Conservation (phyloP, 306 rosid species). For the Purshia tridentata region DNA sequence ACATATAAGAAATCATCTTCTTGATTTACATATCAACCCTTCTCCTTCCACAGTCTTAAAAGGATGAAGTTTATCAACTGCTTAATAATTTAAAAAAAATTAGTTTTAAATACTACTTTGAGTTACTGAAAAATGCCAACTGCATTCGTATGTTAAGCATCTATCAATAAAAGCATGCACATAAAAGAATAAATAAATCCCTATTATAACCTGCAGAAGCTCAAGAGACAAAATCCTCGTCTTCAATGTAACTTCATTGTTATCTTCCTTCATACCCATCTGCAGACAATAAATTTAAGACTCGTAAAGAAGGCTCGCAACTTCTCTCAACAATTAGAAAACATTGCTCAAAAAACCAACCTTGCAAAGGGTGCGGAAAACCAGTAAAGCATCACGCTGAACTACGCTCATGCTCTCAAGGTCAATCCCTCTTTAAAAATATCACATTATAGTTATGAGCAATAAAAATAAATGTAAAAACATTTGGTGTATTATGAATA, state of each 20-base stretch:
- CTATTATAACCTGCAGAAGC: slow-evolving; percentile 80
- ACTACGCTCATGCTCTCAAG: slow-evolving; percentile 87
- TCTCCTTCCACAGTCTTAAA: slow-evolving; percentile 5
- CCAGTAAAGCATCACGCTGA: slow-evolving; percentile 89
- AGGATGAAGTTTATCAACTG: not conserved
- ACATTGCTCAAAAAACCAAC: slow-evolving; percentile 49
- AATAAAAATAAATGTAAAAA: slow-evolving; percentile 12
- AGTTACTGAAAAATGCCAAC: not conserved
- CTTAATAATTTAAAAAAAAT: not conserved
- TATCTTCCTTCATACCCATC: slow-evolving; percentile 99
- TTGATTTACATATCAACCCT: not conserved
- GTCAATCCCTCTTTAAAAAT: slow-evolving; percentile 83
- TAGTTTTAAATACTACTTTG: not conserved
- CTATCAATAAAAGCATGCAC: slow-evolving; percentile 1
- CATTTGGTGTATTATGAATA: slow-evolving; percentile 12
- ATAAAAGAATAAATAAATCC: slow-evolving; percentile 30
- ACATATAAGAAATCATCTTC: slow-evolving; percentile 1
- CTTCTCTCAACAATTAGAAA: slow-evolving; percentile 24
- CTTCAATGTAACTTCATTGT: slow-evolving; percentile 87
- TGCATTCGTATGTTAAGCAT: not conserved
- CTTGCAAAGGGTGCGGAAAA: slow-evolving; percentile 98
- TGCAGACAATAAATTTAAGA: slow-evolving; percentile 38
- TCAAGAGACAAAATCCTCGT: slow-evolving; percentile 95
- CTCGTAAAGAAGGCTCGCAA: slow-evolving; percentile 27
- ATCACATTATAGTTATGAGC: slow-evolving; percentile 32